Evolutionary conservation across 78 protist species (phyloP), one percentile per base, ranked within the genome.

Genomic region (Tieghemostelium lacteum): DNA sequence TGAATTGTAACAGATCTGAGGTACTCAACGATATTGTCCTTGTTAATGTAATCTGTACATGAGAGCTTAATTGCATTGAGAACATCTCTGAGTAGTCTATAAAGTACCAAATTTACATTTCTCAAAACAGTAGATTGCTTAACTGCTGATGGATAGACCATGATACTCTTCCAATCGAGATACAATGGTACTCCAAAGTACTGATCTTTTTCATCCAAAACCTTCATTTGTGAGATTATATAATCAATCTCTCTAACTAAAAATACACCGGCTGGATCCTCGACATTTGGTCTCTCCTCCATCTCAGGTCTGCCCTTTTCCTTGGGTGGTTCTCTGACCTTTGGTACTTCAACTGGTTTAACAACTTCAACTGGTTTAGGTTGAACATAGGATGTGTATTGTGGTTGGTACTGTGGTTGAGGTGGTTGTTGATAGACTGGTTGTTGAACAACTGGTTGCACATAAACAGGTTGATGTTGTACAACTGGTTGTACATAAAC

Each of bases 151-250:
- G 91, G 91, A 22, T 83, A 83, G 7, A 83, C 78, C 91, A 83
- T 83, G 33, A 83, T 29, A 5, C 78, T 69, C 10, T 31, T 36
- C 91, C 91, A 83, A 58, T 83, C 91, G 34, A 83, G 5, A 45
- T 83, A 83, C 12, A 83, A 42, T 57, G 91, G 91, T 19, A 63
- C 91, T 69, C 91, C 91, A 69, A 83, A 55, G 24, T 57, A 49
- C 45, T 70, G 61, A 45, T 83, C 91, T 22, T 69, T 66, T 20
- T 83, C 91, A 29, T 83, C 91, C 16, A 69, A 20, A 42, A 69
- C 36, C 5, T 55, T 28, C 36, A 83, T 39, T 19, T 24, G 24
- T 7, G 8, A 1, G 17, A 83, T 19, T 70, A 69, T 40, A 33
- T 37, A 37, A 29, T 83, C 78, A 28, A 83, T 69, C 33, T 83